A percentile compares a stretch with the other conserved stretches of the same genome.
These are phyloP conservation scores for Funneliformis mosseae DNA, from an alignment of 192 early-diverging fungal species.

Conservation along the genomic window DNA sequence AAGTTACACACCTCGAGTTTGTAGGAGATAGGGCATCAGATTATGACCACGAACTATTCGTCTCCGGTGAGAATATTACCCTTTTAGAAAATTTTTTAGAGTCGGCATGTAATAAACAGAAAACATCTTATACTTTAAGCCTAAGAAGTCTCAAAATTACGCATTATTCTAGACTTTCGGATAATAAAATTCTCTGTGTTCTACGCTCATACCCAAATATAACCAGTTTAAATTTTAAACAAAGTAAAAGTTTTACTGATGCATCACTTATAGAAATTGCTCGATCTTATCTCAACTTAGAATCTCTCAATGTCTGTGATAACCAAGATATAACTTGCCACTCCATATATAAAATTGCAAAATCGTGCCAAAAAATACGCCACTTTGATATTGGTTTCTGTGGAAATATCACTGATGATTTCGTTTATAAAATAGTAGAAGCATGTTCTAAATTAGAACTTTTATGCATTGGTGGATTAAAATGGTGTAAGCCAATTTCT, in stretches of 20 bases:
- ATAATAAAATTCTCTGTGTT: conserved; percentile 10
- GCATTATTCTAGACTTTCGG: conserved; percentile 24
- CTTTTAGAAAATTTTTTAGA: conserved; percentile 11
- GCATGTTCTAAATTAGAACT: conserved; percentile 19
- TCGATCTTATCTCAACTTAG: background rate
- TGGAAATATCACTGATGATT: conserved; percentile 8
- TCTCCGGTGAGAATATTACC: background rate
- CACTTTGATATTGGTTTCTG: background rate
- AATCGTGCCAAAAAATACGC: conserved; percentile 17
- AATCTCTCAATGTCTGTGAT: background rate
- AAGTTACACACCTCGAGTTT: conserved; percentile 10
- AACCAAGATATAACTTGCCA: too few species aligned
- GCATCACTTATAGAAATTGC: conserved; percentile 8
- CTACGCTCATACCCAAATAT: background rate
- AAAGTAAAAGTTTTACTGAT: conserved; percentile 16
- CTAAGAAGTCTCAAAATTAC: conserved; percentile 6
- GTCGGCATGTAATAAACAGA: conserved; percentile 7
- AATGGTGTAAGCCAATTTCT: conserved; percentile 16
- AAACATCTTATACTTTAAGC: conserved; percentile 1
- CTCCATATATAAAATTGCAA: conserved; percentile 16
- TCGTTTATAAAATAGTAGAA: background rate
- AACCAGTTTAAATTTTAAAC: conserved; percentile 4
- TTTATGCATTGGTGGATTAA: background rate
- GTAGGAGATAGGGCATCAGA: conserved; percentile 6
- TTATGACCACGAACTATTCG: background rate